phyloP scores from a whole-genome alignment of 306 rosid genomes.

The Medicago arabica region DNA sequence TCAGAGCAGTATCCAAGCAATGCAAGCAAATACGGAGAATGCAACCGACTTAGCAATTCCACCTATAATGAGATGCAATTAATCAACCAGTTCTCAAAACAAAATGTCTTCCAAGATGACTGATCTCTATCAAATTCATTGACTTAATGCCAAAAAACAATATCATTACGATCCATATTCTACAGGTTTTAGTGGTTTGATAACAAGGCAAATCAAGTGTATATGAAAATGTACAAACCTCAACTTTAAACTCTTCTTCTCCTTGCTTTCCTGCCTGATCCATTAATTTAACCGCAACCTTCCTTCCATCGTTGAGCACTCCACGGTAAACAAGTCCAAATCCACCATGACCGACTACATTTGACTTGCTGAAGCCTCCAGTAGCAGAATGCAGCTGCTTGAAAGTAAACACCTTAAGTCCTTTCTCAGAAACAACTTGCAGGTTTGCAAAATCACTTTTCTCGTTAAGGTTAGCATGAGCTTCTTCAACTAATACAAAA shows the following conservation, averaged over 20 bases:
- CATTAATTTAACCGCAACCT: constrained; percentile 90
- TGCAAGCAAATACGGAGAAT: constrained; percentile 84
- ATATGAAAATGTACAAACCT: constrained; percentile 60
- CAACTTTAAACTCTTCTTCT: constrained; percentile 86
- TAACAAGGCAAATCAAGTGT: constrained; percentile 15
- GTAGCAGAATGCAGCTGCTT: constrained; percentile 95
- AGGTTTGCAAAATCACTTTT: constrained; percentile 60
- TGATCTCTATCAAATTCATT: background rate
- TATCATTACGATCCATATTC: constrained; percentile 6
- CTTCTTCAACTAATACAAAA: constrained; percentile 58
- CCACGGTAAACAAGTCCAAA: constrained; percentile 91
- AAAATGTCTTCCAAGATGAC: background rate
- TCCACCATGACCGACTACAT: constrained; percentile 90
- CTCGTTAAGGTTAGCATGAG: constrained; percentile 33
- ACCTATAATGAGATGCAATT: constrained; percentile 57
- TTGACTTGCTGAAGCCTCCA: constrained; percentile 86
- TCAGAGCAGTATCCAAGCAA: constrained; percentile 89
- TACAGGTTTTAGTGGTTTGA: constrained; percentile 17
- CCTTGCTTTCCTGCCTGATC: constrained; percentile 93
- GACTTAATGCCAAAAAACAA: background rate
- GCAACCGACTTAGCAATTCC: constrained; percentile 82
- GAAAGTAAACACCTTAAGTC: constrained; percentile 81
- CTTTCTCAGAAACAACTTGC: constrained; percentile 69
- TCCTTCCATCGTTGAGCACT: constrained; percentile 78
- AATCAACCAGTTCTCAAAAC: constrained; percentile 36